Evolutionary conservation across 768 basidiomycete genomes (phyloP), one percentile per base, ranked within the genome.

Genomic region (Rhodocollybia butyracea): DNA sequence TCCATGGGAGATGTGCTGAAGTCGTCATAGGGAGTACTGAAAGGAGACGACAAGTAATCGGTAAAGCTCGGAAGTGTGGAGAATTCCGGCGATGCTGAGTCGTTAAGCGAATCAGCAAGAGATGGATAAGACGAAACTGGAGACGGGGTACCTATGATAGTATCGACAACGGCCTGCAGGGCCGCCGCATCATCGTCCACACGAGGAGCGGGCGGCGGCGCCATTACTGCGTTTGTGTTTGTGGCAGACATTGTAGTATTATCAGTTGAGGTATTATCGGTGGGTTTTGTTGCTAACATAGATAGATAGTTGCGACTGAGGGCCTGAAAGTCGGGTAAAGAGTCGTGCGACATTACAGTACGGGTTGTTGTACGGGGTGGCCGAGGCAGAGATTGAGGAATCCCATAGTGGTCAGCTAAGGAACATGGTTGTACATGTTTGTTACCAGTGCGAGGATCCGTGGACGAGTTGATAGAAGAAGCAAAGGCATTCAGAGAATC

Each of bases 391-490:
- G 76, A 79, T 61, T 83, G 80, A 57, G 89, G 88, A 66, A 90
- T 83, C 72, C 88, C 88, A 88, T 89, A 84, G 56, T 89, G 88
- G 64, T 83, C 76, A 63, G 87, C 84, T 55, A 88, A 74, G 71
- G 80, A 78, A 52, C 74, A 70, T 64, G n/a, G 88, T 75, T 38
- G 80, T 80, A 75, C 88, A 86, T 85, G 83, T 73, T 70, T 74
- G 87, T 88, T 85, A 62, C 80, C 72, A 64, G 71, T 66, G 69
- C 70, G 76, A 65, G 67, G 58, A 53, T 67, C 71, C 69, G 74
- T 69, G 36, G 69, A 75, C 67, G 72, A 56, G 34, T 59, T 61
- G 30, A 59, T 63, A 64, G 68, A 67, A 60, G 76, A 64, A 73
- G 74, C 71, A 75, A 78, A 66, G 64, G 57, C 60, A 75, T 80